Percentiles rank a stretch among this genome's conserved stretches.
phyloP scores from a whole-genome alignment of 2,329 filamentous ascomycete genomes.

The Pseudogymnoascus sp. region DNA sequence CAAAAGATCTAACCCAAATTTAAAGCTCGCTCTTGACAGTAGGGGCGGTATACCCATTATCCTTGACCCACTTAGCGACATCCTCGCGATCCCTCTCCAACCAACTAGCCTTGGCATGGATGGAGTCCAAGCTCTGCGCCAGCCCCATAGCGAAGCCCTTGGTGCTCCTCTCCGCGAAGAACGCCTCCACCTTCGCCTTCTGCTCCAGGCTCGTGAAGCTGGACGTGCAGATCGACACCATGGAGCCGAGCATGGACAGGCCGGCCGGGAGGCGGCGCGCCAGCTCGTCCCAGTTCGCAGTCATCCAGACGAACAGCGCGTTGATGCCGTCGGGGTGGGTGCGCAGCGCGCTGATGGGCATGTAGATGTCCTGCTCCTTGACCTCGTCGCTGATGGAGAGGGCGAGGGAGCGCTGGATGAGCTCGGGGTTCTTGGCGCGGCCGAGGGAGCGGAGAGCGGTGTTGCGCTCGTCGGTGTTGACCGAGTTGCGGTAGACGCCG shows the following conservation, averaged over 20 bases:
- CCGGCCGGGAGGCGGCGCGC: slow-evolving; percentile 76
- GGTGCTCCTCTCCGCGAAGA: slow-evolving; percentile 75
- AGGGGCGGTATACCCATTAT: slow-evolving; percentile 45
- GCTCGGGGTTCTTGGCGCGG: slow-evolving; percentile 63
- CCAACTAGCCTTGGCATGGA: slow-evolving; percentile 79
- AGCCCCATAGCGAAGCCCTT: slow-evolving; percentile 82
- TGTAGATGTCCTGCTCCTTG: slow-evolving; percentile 90
- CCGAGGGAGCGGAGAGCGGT: slow-evolving; percentile 79
- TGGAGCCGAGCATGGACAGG: slow-evolving; percentile 73
- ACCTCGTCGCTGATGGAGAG: slow-evolving; percentile 72
- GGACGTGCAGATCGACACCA: slow-evolving; percentile 74
- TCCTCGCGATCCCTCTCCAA: slow-evolving; percentile 67
- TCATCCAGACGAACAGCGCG: slow-evolving; percentile 76
- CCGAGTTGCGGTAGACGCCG: slow-evolving; percentile 65
- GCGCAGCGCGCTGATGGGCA: slow-evolving; percentile 72
- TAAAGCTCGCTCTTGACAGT: slow-evolving; percentile 26
- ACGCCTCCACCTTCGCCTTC: slow-evolving; percentile 64
- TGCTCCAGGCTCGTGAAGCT: slow-evolving; percentile 73
- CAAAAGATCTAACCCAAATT: slow-evolving; percentile 7
- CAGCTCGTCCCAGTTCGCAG: slow-evolving; percentile 79
- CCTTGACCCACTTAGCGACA: slow-evolving; percentile 63
- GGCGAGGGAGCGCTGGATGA: slow-evolving; percentile 73
- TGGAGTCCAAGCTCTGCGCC: slow-evolving; percentile 79
- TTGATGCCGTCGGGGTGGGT: slow-evolving; percentile 69
- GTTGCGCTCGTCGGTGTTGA: slow-evolving; percentile 81